phyloP scores from a whole-genome alignment of 1,284 basidiomycete species.

The Xanthoconium separans region DNA sequence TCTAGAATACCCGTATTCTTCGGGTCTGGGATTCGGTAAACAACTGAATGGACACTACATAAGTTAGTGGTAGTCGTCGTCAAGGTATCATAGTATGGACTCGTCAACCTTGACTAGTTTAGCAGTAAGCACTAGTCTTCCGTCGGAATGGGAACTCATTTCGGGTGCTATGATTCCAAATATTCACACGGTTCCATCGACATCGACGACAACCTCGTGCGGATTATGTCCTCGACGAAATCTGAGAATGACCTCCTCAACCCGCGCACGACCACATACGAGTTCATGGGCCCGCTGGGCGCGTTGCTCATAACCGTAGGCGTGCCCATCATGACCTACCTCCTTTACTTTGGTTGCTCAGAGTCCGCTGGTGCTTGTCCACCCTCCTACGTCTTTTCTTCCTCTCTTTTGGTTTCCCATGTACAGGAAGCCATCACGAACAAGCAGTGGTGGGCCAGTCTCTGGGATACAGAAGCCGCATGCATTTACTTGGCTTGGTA shows the following conservation, averaged over 20 bases:
- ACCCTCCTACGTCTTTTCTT: constrained; percentile 47
- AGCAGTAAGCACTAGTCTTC: not conserved
- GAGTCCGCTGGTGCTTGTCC: constrained; percentile 77
- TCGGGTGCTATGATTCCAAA: not conserved
- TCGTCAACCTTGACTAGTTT: too few species aligned
- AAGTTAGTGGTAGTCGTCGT: too few species aligned
- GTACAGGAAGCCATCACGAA: constrained; percentile 49
- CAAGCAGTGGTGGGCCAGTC: constrained; percentile 61
- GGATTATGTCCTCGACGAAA: constrained; percentile 22
- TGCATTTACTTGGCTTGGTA: constrained; percentile 90
- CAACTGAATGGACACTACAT: too few species aligned
- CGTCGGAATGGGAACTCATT: constrained; percentile 4
- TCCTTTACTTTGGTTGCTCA: constrained; percentile 85
- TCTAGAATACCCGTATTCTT: too few species aligned
- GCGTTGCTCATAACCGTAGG: constrained; percentile 71
- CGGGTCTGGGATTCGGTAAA: too few species aligned
- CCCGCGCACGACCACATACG: constrained; percentile 68
- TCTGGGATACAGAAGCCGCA: constrained; percentile 82
- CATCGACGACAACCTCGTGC: not conserved
- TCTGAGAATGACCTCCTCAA: constrained; percentile 43
- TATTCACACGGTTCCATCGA: constrained; percentile 19
- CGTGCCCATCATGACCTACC: constrained; percentile 77
- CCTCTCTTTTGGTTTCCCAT: constrained; percentile 34
- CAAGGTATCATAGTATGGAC: too few species aligned
- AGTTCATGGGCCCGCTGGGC: constrained; percentile 87